Percentiles rank a stretch among this genome's conserved stretches.
Evolutionary conservation across 2,329 filamentous ascomycete genomes (phyloP).

Genomic region (Teratosphaeria gauchensis): DNA sequence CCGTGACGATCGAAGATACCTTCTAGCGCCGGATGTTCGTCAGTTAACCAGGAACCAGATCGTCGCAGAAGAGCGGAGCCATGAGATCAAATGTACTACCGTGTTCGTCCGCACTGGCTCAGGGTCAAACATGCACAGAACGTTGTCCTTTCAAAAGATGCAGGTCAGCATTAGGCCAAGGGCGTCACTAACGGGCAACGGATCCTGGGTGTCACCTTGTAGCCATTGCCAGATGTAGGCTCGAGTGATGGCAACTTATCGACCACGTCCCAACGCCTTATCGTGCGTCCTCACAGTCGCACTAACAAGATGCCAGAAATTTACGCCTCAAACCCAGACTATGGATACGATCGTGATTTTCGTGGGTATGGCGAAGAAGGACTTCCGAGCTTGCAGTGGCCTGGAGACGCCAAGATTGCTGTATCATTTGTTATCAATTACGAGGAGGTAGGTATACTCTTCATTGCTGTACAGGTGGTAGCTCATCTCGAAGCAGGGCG

Average conservation of each 20-base stretch:
- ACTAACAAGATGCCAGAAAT: conserved; percentile 11
- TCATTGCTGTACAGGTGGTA: not conserved
- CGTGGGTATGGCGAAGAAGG: conserved; percentile 24
- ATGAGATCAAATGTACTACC: no score
- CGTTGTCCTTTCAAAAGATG: no score
- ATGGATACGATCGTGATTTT: conserved; percentile 16
- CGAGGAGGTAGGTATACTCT: conserved; percentile 25
- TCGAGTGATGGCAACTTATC: no score
- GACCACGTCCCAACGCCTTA: no score
- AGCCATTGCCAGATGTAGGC: no score
- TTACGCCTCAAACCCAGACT: conserved; percentile 11
- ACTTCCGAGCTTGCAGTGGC: conserved; percentile 16
- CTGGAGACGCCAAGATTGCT: conserved; percentile 36
- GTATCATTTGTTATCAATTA: conserved; percentile 41
- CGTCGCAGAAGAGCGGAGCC: no score
- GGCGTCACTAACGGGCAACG: not conserved
- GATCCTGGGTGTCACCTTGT: not conserved
- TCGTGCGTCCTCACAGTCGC: no score
- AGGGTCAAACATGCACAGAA: no score
- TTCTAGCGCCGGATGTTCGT: no score
- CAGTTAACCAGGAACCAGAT: not conserved
- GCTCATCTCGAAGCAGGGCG: conserved; percentile 18
- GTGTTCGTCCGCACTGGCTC: no score
- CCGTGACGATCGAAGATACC: not conserved
- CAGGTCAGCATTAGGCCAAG: no score